phyloP scores from a whole-genome alignment of 192 early-diverging fungal genomes.

The Phlyctochytrium arcticum region DNA sequence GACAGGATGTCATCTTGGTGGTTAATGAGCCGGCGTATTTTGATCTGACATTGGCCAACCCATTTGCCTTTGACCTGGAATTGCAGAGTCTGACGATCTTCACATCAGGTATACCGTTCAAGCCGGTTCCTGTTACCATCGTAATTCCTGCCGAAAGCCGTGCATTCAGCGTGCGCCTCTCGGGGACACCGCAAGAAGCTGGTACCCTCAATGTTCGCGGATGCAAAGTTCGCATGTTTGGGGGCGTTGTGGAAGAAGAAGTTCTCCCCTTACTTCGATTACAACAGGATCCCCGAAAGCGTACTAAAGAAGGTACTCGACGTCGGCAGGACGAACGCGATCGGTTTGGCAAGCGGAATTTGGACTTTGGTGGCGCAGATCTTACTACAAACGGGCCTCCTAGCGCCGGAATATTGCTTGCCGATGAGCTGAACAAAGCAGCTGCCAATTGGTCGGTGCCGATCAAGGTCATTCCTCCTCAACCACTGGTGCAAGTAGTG shows the following conservation, averaged over 20 bases:
- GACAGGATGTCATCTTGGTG: conserved; percentile 43
- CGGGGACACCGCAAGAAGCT: conserved; percentile 52
- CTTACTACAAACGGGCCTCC: no score
- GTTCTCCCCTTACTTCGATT: conserved; percentile 45
- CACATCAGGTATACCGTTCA: conserved; percentile 59
- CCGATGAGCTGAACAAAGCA: no score
- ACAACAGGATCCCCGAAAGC: conserved; percentile 53
- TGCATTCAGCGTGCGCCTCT: conserved; percentile 58
- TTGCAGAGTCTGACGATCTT: conserved; percentile 56
- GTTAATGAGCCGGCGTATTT: conserved; percentile 66
- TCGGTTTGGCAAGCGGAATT: conserved; percentile 29
- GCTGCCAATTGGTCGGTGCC: conserved; percentile 33
- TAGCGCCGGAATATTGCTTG: no score
- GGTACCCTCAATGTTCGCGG: conserved; percentile 66
- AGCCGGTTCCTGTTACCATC: conserved; percentile 49
- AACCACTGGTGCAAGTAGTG: conserved; percentile 63
- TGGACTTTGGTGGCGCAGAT: no score
- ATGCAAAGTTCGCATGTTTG: conserved; percentile 58
- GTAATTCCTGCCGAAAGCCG: conserved; percentile 59
- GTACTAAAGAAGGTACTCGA: conserved; percentile 42
- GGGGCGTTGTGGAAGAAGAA: conserved; percentile 65
- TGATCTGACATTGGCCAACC: conserved; percentile 68
- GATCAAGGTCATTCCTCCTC: conserved; percentile 59
- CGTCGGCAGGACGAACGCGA: conserved; percentile 41
- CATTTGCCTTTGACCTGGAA: conserved; percentile 76